Percentiles rank a stretch among this genome's conserved stretches.
Evolutionary conservation across 139 green algal genomes (phyloP).

Genomic region (Micromonas commoda): DNA sequence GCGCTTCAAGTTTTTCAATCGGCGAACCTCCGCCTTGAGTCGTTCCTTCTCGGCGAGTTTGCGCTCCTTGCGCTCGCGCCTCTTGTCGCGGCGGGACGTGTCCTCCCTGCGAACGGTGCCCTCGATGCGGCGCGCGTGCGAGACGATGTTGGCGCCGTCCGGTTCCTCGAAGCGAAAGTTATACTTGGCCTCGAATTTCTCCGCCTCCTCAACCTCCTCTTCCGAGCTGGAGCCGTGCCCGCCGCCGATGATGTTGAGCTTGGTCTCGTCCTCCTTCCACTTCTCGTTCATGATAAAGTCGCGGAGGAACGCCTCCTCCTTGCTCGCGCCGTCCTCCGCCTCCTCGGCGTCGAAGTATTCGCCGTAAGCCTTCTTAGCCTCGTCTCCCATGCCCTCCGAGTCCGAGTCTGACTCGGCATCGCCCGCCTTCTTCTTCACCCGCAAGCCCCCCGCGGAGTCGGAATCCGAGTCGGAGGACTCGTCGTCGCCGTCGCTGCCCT

Average conservation of each 20-base stretch:
- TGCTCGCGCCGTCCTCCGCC: not conserved
- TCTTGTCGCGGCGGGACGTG: constrained; percentile 15
- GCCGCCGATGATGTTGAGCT: constrained; percentile 14
- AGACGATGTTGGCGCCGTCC: constrained; percentile 5
- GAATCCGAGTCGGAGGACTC: not conserved
- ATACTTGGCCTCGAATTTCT: constrained; percentile 30
- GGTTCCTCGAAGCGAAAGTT: constrained; percentile 37
- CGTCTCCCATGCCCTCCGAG: not conserved
- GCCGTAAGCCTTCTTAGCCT: not conserved
- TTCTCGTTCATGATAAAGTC: constrained; percentile 30
- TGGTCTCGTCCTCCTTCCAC: constrained; percentile 14
- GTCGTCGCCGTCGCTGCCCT: not conserved
- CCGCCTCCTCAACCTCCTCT: constrained; percentile 4
- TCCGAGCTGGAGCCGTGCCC: not conserved
- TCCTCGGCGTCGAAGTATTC: constrained; percentile 8
- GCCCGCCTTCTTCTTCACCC: not conserved
- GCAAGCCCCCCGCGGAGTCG: not conserved
- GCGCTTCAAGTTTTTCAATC: constrained; percentile 21
- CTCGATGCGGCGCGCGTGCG: constrained; percentile 30
- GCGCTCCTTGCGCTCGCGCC: not conserved
- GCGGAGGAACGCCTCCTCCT: constrained; percentile 25
- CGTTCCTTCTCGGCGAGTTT: constrained; percentile 4
- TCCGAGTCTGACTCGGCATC: constrained; percentile 1
- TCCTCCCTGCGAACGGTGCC: constrained; percentile 24
- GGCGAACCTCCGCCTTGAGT: not conserved